Conservation (phyloP, 2,329 filamentous ascomycete species). For the Botrytis porri region DNA sequence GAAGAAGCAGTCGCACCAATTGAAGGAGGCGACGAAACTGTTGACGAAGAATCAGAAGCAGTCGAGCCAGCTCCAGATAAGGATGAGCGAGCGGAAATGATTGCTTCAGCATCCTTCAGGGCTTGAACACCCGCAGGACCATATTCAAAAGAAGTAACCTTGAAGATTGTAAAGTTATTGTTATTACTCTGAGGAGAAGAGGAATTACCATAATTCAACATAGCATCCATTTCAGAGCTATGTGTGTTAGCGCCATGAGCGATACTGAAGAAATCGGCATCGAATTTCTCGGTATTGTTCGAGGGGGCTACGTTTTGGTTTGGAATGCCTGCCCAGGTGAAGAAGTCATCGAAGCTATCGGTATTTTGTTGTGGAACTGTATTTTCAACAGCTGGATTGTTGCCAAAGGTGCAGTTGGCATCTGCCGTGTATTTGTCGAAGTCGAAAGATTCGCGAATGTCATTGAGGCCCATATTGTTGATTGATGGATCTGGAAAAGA, state of each 20-base stretch:
- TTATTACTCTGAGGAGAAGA: neutral
- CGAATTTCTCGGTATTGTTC: no score
- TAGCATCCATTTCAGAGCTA: neutral
- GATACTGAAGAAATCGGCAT: neutral
- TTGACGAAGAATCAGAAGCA: neutral
- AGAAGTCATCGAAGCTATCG: neutral
- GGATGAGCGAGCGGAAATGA: neutral
- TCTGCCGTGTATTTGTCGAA: neutral
- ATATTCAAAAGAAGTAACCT: neutral
- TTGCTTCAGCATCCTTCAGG: neutral
- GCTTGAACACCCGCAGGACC: neutral
- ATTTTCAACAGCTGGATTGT: neutral
- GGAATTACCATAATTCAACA: neutral
- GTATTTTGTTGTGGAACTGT: neutral
- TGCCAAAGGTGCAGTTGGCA: no score
- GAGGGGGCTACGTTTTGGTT: neutral
- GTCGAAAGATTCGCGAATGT: neutral
- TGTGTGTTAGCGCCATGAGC: neutral
- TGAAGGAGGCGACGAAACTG: neutral
- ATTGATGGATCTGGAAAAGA: neutral
- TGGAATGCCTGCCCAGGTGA: neutral
- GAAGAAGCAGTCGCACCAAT: accelerated
- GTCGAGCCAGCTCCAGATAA: neutral
- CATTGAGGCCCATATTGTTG: neutral
- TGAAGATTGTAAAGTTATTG: neutral